Percentiles rank a stretch among this genome's conserved stretches.
These are phyloP conservation scores for Emergomyces africanus DNA, from an alignment of 2,329 filamentous ascomycete genomes.

Conservation along the genomic window DNA sequence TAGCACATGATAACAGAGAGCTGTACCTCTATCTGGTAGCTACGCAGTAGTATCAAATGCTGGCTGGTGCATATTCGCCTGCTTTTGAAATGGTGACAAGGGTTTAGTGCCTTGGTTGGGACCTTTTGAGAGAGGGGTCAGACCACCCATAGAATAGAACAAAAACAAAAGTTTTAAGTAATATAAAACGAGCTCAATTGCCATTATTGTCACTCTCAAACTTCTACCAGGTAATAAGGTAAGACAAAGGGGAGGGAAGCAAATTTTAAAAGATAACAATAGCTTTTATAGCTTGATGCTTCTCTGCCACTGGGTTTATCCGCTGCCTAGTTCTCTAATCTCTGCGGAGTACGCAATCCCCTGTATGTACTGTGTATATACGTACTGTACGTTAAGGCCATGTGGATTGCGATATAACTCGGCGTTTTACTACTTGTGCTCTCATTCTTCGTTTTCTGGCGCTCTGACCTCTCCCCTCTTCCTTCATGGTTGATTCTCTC, in stretches of 20 bases:
- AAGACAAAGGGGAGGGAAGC: too few species aligned
- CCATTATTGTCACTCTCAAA: neutral
- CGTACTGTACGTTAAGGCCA: neutral
- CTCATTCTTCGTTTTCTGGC: neutral
- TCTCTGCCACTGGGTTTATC: neutral
- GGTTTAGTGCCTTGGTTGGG: neutral
- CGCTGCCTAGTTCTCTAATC: neutral
- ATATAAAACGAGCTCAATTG: neutral
- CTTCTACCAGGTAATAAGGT: neutral
- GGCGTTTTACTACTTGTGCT: neutral
- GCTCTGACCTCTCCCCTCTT: neutral
- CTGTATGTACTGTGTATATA: neutral
- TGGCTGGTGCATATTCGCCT: neutral
- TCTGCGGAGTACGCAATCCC: neutral
- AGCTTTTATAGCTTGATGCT: neutral
- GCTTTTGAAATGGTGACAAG: neutral
- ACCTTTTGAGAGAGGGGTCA: neutral
- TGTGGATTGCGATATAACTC: neutral
- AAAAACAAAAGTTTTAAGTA: too few species aligned
- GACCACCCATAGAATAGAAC: neutral
- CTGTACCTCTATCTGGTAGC: neutral
- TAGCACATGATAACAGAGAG: too few species aligned
- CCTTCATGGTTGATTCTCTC: neutral
- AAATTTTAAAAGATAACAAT: neutral
- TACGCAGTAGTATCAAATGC: neutral